Base-by-base conservation (phyloP, 139 green algal genomes). In the Coelastrella sp. region DNA sequence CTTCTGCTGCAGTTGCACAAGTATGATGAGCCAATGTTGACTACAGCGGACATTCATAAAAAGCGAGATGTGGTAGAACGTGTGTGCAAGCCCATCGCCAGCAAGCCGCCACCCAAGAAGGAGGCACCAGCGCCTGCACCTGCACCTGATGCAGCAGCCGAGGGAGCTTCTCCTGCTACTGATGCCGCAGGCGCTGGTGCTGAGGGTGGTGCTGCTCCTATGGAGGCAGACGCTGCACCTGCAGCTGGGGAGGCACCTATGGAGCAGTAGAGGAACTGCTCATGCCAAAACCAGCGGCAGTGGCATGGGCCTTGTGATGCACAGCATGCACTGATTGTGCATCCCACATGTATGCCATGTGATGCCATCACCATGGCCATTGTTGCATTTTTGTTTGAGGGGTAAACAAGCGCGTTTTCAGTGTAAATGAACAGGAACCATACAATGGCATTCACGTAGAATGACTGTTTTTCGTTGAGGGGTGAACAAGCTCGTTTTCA, bases 51-150 rank as follows among this genome's bases (percentile, higher is more conserved):
- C 90, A 96, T 99, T 85, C 90, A 90, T 57, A 99, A 99, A 94
- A 99, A 98, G 95, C 86, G 85, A 68, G 98, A 97, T n/a, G 95
- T 94, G 24, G 88, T 99, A 9, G 90, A 94, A 17, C 93, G 95
- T 8, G 92, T 97, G 81, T 95, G 91, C 86, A 93, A 96, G 87
- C 97, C 98, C 72, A 98, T 99, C 90, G 93, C 99, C 86, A 95
- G 81, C 78, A 98, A 98, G 94, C 96, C 98, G 7, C 91, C 95
- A 56, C 94, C 97, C 20, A 91, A 92, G 76, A 92, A 92, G 24
- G 87, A 92, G 79, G 24, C 92, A 17, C 80, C 83, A 12, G 66
- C 85, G 8, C 56, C 89, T 0, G 89, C 91, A 75, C 65, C 87
- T 82, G 85, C 91, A 60, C 73, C 90, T 57, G 35, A 49, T 49